These are phyloP conservation scores for Cephaloascus albidus DNA, from an alignment of 805 yeast genomes.

Conservation along the genomic window DNA sequence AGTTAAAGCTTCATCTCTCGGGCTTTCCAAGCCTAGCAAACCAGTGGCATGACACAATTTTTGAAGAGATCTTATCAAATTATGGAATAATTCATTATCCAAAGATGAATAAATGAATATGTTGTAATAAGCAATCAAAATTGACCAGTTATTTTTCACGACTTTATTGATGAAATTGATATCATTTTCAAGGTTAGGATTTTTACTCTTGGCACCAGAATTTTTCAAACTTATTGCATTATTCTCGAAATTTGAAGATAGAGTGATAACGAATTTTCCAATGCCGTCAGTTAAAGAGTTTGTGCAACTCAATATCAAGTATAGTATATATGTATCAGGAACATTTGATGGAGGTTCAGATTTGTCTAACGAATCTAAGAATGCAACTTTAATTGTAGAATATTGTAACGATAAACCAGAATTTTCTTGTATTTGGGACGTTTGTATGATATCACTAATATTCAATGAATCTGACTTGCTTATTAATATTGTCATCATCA, in stretches of 20 bases:
- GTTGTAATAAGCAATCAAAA: conserved; percentile 33
- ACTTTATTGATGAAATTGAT: conserved; percentile 10
- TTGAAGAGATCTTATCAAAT: conserved; percentile 64
- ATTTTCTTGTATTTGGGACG: conserved; percentile 1
- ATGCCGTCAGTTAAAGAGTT: conserved; percentile 60
- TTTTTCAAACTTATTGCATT: not conserved
- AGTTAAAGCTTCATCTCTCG: conserved; percentile 50
- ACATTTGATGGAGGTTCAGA: conserved; percentile 57
- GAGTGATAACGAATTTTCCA: conserved; percentile 37
- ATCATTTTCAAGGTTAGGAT: not conserved
- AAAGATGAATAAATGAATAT: conserved; percentile 54
- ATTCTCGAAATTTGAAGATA: conserved; percentile 13
- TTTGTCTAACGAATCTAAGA: conserved; percentile 76
- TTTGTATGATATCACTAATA: conserved; percentile 20
- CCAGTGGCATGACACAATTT: conserved; percentile 80
- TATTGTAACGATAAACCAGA: conserved; percentile 28
- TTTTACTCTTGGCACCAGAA: not conserved
- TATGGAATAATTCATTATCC: conserved; percentile 64
- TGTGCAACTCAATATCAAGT: conserved; percentile 45
- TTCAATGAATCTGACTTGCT: conserved; percentile 22
- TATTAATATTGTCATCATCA: conserved; percentile 21
- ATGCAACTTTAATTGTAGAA: conserved; percentile 41
- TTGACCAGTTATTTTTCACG: conserved; percentile 23
- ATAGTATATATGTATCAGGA: conserved; percentile 54
- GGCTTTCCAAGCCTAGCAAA: conserved; percentile 42